These are phyloP conservation scores for Arachis monticola DNA, from an alignment of 331 rosid genomes.

Conservation along the genomic window DNA sequence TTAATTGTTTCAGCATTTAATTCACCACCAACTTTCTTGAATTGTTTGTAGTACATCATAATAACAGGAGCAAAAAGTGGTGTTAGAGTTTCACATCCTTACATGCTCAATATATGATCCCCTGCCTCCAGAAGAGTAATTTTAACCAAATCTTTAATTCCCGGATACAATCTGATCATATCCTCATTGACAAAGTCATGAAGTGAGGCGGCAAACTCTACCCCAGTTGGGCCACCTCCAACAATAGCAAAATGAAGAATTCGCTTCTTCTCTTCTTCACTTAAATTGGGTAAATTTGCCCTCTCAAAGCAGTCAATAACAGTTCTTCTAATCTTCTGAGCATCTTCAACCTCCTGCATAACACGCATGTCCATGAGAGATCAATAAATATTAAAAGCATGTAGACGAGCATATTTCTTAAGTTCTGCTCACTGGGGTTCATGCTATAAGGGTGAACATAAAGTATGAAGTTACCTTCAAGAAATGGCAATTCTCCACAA, in stretches of 20 bases:
- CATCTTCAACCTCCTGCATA: conserved; percentile 96
- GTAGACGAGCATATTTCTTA: conserved; percentile 60
- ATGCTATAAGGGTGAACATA: conserved; percentile 2
- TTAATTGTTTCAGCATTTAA: not conserved
- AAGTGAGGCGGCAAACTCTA: conserved; percentile 96
- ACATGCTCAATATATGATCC: conserved; percentile 88
- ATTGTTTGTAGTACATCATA: not conserved
- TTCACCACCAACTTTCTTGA: not conserved
- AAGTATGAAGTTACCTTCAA: conserved; percentile 63
- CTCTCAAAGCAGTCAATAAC: conserved; percentile 93
- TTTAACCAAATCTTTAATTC: conserved; percentile 67
- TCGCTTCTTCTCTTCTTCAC: conserved; percentile 84
- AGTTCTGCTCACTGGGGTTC: not conserved
- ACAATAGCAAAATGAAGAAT: conserved; percentile 97
- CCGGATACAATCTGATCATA: conserved; percentile 76
- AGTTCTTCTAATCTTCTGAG: conserved; percentile 90
- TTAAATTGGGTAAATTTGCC: conserved; percentile 76
- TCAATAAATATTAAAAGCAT: conserved; percentile 5
- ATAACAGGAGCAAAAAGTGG: not conserved
- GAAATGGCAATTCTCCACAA: conserved; percentile 88
- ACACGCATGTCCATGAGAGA: conserved; percentile 28
- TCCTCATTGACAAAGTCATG: conserved; percentile 92
- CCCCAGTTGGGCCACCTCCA: conserved; percentile 99
- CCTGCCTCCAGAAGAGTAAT: conserved; percentile 95
- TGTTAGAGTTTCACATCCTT: conserved; percentile 30